Conservation (phyloP, 179 eudicot genomes). For the Pouteria campechiana region DNA sequence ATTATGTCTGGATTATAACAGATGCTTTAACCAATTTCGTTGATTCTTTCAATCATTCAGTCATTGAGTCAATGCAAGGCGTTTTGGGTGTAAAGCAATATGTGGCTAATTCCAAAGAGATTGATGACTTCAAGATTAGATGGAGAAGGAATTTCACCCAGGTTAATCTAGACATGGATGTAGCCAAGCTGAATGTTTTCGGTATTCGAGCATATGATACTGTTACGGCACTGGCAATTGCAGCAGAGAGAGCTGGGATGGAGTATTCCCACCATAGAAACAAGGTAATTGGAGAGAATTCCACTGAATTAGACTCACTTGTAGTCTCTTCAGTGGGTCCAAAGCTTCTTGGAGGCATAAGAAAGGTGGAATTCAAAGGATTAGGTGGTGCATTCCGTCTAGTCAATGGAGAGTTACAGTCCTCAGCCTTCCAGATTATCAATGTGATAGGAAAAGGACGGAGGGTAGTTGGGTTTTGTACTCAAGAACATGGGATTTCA, state of each 20-base stretch:
- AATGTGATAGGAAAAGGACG: conserved; percentile 11
- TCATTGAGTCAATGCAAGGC: conserved; percentile 6
- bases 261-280: no score
- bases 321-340: conserved; percentile 8
- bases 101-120: neutral
- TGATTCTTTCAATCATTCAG: neutral
- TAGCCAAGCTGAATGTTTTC: conserved; percentile 10
- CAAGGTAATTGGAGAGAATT: no score
- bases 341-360: conserved; percentile 2
- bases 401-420: conserved; percentile 4
- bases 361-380: conserved; percentile 6
- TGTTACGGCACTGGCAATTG: conserved; percentile 8
- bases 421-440: conserved; percentile 7
- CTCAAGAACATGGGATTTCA: conserved; percentile 1
- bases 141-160: neutral
- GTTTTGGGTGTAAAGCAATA: conserved; percentile 2
- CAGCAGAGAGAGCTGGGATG: conserved; percentile 6
- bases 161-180: conserved; percentile 24
- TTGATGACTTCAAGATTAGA: neutral
- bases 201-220: conserved; percentile 11
- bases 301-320: no score
- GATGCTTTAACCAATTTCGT: conserved; percentile 6
- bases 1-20: conserved; percentile 13
- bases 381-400: conserved; percentile 9
- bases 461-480: conserved; percentile 13